These are phyloP conservation scores for Metschnikowia amazonensis DNA, from an alignment of 805 yeast genomes.

Conservation along the genomic window DNA sequence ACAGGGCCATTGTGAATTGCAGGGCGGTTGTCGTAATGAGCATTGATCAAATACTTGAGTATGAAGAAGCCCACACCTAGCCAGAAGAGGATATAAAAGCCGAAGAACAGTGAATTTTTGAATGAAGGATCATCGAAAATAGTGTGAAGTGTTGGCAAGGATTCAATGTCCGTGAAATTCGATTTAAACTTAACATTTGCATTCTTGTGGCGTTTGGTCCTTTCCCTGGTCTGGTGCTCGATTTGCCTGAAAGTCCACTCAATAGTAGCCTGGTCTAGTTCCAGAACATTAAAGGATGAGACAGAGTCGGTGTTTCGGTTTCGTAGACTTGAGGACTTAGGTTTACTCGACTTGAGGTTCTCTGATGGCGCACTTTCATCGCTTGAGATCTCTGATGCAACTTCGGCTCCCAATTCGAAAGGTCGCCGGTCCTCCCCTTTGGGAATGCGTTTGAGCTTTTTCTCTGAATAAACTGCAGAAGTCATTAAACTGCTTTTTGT, in stretches of 20 bases:
- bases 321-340: neutral
- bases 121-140: slow-evolving; percentile 52
- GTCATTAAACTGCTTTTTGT: neutral
- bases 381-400: neutral
- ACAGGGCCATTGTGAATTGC: slow-evolving; percentile 50
- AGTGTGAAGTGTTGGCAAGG: slow-evolving; percentile 26
- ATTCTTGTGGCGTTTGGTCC: slow-evolving; percentile 12
- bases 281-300: neutral
- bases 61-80: slow-evolving; percentile 54
- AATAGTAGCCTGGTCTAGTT: slow-evolving; percentile 9
- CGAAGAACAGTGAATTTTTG: slow-evolving; percentile 56
- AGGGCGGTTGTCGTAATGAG: slow-evolving; percentile 45
- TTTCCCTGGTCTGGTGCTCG: slow-evolving; percentile 5
- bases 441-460: slow-evolving; percentile 10
- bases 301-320: neutral
- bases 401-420: slow-evolving; percentile 8
- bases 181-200: slow-evolving; percentile 33
- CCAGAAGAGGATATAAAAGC: slow-evolving; percentile 82
- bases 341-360: neutral
- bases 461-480: neutral
- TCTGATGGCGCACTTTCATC: neutral
- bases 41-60: slow-evolving; percentile 50
- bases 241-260: slow-evolving; percentile 12
- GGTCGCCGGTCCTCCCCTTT: slow-evolving; percentile 8
- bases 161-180: slow-evolving; percentile 14